phyloP scores from a whole-genome alignment of 352 stramenopile species.

The Pythium biforme region DNA sequence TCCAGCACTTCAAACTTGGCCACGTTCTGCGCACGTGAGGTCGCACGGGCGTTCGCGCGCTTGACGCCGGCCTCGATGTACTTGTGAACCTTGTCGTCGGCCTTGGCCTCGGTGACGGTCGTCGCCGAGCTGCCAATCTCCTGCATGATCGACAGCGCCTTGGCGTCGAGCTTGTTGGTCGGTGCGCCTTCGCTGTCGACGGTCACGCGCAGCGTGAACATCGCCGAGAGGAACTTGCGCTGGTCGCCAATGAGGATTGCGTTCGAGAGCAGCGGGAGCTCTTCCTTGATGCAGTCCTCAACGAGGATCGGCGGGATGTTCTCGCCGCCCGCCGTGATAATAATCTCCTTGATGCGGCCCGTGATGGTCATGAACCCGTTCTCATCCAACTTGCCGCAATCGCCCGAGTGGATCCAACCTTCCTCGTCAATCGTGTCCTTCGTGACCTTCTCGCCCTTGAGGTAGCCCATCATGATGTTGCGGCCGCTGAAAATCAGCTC shows the following conservation, averaged over 20 bases:
- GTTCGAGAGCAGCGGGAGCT: slow-evolving; percentile 87
- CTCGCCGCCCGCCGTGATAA: slow-evolving; percentile 95
- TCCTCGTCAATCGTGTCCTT: slow-evolving; percentile 91
- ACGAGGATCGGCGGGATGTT: slow-evolving; percentile 93
- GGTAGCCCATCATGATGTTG: slow-evolving; percentile 90
- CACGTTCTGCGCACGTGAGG: slow-evolving; percentile 83
- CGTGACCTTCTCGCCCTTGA: slow-evolving; percentile 75
- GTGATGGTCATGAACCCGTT: slow-evolving; percentile 95
- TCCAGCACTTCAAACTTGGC: slow-evolving; percentile 87
- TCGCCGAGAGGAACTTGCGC: slow-evolving; percentile 88
- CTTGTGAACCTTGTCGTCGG: slow-evolving; percentile 72
- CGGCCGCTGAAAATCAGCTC: slow-evolving; percentile 81
- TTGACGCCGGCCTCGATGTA: slow-evolving; percentile 77
- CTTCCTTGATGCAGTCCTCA: slow-evolving; percentile 90
- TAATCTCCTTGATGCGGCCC: slow-evolving; percentile 95
- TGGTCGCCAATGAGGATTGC: slow-evolving; percentile 92
- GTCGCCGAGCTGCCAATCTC: slow-evolving; percentile 69
- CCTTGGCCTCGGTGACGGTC: slow-evolving; percentile 68
- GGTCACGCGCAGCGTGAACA: slow-evolving; percentile 88
- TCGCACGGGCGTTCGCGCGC: slow-evolving; percentile 67
- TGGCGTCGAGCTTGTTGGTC: slow-evolving; percentile 78
- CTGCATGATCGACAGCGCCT: slow-evolving; percentile 54
- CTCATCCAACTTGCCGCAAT: slow-evolving; percentile 89
- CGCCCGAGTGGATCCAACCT: slow-evolving; percentile 93
- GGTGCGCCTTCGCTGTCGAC: slow-evolving; percentile 78